Conservation (phyloP, 1,284 basidiomycete species). For the Tilletia walkeri region DNA sequence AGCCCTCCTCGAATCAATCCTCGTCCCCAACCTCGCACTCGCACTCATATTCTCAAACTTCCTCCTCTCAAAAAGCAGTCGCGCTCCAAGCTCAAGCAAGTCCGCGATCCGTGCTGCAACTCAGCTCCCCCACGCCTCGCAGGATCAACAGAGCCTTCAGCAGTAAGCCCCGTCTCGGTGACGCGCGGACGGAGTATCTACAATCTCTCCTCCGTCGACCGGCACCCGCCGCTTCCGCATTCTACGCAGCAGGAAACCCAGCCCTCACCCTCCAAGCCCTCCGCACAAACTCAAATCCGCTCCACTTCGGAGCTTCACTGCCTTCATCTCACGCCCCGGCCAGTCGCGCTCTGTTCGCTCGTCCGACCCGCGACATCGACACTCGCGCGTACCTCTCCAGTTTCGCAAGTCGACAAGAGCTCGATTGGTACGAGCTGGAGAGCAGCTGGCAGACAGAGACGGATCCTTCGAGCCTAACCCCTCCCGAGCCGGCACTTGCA, state of each 20-base stretch:
- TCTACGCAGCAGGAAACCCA: neutral
- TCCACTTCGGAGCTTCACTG: constrained; percentile 19
- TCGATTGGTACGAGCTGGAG: constrained; percentile 18
- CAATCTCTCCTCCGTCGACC: neutral
- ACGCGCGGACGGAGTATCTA: neutral
- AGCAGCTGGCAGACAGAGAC: constrained; percentile 20
- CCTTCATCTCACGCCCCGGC: neutral
- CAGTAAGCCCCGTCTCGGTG: neutral
- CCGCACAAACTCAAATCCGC: neutral
- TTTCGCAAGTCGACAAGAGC: neutral
- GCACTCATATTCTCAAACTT: constrained; percentile 19
- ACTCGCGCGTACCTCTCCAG: constrained; percentile 17
- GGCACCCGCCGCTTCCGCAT: neutral
- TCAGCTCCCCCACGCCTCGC: constrained; percentile 2
- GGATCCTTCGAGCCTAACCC: too few relatives aligned
- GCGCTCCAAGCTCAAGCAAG: neutral
- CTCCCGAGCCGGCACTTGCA: constrained; percentile 13
- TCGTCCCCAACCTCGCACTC: neutral
- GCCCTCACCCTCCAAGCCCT: neutral
- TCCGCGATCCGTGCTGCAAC: constrained; percentile 26
- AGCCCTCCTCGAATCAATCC: constrained; percentile 9
- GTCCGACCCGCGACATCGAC: neutral
- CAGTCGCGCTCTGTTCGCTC: neutral
- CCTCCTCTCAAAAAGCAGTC: neutral
- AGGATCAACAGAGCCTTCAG: neutral